phyloP scores from a whole-genome alignment of 345 rosid genomes.

The Odontarrhena argentea region DNA sequence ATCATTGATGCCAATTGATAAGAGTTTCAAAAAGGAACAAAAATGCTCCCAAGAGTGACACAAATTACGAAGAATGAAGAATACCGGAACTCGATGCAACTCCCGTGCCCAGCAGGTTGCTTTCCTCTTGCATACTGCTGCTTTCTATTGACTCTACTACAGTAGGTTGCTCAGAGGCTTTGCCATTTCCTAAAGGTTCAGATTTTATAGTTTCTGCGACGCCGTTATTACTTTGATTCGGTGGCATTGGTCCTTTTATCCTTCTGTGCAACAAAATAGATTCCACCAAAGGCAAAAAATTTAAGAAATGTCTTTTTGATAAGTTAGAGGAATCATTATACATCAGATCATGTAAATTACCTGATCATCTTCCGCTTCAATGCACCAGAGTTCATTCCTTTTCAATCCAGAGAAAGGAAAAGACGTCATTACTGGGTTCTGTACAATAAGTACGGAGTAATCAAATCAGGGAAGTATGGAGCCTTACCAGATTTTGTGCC shows the following conservation, averaged over 20 bases:
- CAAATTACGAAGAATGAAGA: neutral
- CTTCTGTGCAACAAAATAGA: constrained; percentile 47
- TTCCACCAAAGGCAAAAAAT: neutral
- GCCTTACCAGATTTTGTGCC: constrained; percentile 60
- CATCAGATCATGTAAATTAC: constrained; percentile 38
- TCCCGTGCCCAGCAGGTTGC: constrained; percentile 29
- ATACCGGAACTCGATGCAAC: constrained; percentile 39
- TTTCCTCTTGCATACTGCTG: constrained; percentile 49
- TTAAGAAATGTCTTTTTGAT: neutral
- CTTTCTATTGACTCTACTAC: constrained; percentile 25
- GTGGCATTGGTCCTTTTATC: constrained; percentile 42
- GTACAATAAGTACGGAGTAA: neutral
- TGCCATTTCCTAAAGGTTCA: constrained; percentile 56
- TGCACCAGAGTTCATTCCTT: constrained; percentile 65
- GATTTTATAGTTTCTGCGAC: constrained; percentile 43
- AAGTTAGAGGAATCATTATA: constrained; percentile 16
- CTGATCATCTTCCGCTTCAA: constrained; percentile 73
- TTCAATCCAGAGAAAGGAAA: constrained; percentile 7
- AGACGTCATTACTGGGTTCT: constrained; percentile 25
- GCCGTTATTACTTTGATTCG: constrained; percentile 31
- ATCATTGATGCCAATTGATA: constrained; percentile 1
- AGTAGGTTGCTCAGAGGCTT: constrained; percentile 38
- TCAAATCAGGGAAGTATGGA: neutral
- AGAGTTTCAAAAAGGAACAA: neutral
- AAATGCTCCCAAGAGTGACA: constrained; percentile 1